These are phyloP conservation scores for Sclerotiophoma versabilis DNA, from an alignment of 2,329 filamentous ascomycete species.

Conservation along the genomic window DNA sequence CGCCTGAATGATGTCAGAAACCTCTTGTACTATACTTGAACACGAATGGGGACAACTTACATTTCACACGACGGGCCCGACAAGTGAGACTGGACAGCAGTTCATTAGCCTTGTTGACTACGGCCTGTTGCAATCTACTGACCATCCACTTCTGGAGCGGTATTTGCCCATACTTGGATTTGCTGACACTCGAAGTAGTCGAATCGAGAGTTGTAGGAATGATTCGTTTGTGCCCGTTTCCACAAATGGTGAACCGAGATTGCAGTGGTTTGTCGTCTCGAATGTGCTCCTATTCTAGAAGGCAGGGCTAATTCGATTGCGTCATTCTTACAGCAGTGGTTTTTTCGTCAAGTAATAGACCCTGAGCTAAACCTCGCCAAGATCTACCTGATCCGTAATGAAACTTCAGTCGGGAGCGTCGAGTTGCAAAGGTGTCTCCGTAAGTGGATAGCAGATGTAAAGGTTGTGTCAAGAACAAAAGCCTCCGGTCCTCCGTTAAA, in stretches of 20 bases:
- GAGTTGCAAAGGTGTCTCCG: not conserved
- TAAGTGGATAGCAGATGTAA: not conserved
- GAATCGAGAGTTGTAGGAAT: slow-evolving; percentile 13
- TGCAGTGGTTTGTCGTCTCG: slow-evolving; percentile 3
- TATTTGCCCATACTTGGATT: slow-evolving; percentile 35
- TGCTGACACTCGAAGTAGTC: slow-evolving; percentile 6
- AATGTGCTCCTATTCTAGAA: not conserved
- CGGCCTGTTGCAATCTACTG: slow-evolving; percentile 13
- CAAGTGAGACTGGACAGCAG: slow-evolving; percentile 34
- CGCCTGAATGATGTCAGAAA: slow-evolving; percentile 24
- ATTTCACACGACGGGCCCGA: slow-evolving; percentile 43
- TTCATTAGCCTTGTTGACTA: slow-evolving; percentile 5
- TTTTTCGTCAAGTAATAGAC: not conserved
- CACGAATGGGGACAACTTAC: slow-evolving; percentile 18
- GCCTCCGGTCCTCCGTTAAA: not conserved
- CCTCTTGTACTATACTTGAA: not conserved
- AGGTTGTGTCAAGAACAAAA: not conserved
- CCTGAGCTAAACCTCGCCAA: not conserved
- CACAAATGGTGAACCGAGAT: not conserved
- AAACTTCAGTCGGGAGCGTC: not conserved
- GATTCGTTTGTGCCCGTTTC: not conserved
- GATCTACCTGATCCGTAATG: not conserved
- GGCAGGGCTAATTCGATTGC: not conserved
- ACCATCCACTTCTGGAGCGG: slow-evolving; percentile 44
- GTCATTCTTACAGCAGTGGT: slow-evolving; percentile 5